phyloP scores from a whole-genome alignment of 2,329 filamentous ascomycete genomes.

The Hypoxylon sp. region DNA sequence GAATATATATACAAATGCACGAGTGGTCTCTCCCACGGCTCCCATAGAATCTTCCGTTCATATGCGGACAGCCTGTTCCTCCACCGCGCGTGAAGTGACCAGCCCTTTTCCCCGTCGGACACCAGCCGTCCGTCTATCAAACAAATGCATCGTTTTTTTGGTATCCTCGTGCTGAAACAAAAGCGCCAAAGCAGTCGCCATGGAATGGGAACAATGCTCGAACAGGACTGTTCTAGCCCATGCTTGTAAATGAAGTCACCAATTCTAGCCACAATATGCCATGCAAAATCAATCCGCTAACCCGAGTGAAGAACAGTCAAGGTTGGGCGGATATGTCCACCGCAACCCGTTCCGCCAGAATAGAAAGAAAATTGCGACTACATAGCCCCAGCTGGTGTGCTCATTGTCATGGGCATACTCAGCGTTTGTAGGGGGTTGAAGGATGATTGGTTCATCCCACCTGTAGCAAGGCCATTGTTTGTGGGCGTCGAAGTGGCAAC shows the following conservation, averaged over 20 bases:
- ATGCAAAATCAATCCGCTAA: conserved; percentile 44
- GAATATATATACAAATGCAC: conserved; percentile 51
- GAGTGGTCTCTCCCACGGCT: conserved; percentile 31
- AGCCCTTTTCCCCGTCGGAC: conserved; percentile 14
- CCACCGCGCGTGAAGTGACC: conserved; percentile 6
- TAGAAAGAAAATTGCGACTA: conserved; percentile 44
- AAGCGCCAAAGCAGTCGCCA: conserved; percentile 40
- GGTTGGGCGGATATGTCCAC: conserved; percentile 41
- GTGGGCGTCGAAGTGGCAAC: conserved; percentile 53
- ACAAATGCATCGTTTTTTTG: conserved; percentile 46
- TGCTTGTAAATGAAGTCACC: conserved; percentile 37
- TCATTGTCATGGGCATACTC: conserved; percentile 74
- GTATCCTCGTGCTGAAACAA: conserved; percentile 46
- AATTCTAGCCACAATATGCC: conserved; percentile 36
- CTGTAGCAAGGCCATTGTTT: conserved; percentile 46
- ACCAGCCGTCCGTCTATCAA: conserved; percentile 46
- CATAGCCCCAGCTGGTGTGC: conserved; percentile 62
- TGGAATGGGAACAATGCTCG: conserved; percentile 33
- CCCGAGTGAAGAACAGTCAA: conserved; percentile 33
- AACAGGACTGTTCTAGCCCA: conserved; percentile 35
- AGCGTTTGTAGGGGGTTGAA: conserved; percentile 72
- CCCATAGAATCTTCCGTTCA: conserved; percentile 18
- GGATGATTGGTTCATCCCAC: conserved; percentile 54
- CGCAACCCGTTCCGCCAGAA: conserved; percentile 44
- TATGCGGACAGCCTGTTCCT: conserved; percentile 15